Conservation (phyloP, 2,329 filamentous ascomycete species). For the Trichoderma pleuroti region DNA sequence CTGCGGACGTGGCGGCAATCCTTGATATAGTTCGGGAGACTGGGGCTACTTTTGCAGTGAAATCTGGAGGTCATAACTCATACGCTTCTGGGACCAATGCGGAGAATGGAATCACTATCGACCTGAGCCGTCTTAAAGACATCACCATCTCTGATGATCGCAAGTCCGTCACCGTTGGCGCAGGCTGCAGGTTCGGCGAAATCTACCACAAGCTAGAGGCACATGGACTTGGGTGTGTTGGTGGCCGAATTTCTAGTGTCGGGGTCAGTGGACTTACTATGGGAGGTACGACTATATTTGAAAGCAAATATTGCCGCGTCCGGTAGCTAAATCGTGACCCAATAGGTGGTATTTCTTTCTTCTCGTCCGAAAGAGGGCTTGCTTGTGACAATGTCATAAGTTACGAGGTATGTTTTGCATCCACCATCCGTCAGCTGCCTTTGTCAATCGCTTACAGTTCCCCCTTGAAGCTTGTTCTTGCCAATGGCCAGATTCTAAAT, state of each 20-base stretch:
- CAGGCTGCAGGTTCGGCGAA: neutral
- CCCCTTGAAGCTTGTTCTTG: neutral
- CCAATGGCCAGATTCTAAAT: neutral
- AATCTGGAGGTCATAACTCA: neutral
- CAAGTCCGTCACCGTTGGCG: neutral
- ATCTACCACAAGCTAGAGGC: neutral
- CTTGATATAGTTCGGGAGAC: neutral
- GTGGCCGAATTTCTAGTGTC: neutral
- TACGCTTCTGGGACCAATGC: neutral
- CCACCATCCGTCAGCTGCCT: neutral
- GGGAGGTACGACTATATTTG: neutral
- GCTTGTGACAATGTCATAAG: neutral
- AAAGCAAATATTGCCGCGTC: neutral
- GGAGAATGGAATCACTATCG: neutral
- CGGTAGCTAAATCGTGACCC: neutral
- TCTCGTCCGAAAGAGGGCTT: neutral
- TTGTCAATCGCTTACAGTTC: neutral
- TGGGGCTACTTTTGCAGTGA: neutral
- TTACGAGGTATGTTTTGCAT: neutral
- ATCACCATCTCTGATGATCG: neutral
- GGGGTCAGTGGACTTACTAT: neutral
- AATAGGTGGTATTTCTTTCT: neutral
- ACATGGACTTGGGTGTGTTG: neutral
- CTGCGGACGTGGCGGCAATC: neutral
- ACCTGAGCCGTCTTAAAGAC: neutral